A percentile compares a stretch with the other conserved stretches of the same genome.
phyloP scores from a whole-genome alignment of 208 protist genomes.

The Wallacemonas sp. region DNA sequence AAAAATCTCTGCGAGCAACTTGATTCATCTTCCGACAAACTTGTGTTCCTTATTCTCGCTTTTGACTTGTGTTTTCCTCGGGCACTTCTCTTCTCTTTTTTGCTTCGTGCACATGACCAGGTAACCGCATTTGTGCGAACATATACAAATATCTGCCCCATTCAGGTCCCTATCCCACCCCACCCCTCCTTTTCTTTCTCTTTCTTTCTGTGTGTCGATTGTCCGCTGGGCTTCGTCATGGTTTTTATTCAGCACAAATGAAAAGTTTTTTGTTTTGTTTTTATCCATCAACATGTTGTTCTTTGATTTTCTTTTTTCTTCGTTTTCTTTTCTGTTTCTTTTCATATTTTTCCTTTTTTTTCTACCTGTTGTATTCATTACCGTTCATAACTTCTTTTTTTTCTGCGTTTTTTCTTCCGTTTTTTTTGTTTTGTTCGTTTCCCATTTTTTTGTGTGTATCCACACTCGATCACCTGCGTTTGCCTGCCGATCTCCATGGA shows the following conservation, averaged over 20 bases:
- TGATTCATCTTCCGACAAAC: no score
- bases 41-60: no score
- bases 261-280: not conserved
- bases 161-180: no score
- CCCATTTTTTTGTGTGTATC: no score
- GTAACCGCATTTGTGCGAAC: not conserved
- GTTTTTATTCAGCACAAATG: no score
- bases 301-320: constrained; percentile 12
- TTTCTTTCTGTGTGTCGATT: not conserved
- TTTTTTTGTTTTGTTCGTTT: not conserved
- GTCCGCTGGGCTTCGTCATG: no score
- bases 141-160: no score
- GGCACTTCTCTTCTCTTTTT: no score
- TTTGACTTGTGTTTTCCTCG: no score
- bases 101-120: not conserved
- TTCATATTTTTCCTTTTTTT: not conserved
- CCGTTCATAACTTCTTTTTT: constrained; percentile 2
- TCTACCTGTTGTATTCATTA: constrained; percentile 2
- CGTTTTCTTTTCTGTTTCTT: not conserved
- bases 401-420: constrained; percentile 12
- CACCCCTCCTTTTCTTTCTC: not conserved
- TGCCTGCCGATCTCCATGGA: no score
- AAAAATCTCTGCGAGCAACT: no score
- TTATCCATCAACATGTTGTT: not conserved
- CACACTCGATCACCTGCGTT: no score